Evolutionary conservation across 2,329 filamentous ascomycete species (phyloP), one percentile per base, ranked within the genome.

Genomic region (Lachnellula cervina): DNA sequence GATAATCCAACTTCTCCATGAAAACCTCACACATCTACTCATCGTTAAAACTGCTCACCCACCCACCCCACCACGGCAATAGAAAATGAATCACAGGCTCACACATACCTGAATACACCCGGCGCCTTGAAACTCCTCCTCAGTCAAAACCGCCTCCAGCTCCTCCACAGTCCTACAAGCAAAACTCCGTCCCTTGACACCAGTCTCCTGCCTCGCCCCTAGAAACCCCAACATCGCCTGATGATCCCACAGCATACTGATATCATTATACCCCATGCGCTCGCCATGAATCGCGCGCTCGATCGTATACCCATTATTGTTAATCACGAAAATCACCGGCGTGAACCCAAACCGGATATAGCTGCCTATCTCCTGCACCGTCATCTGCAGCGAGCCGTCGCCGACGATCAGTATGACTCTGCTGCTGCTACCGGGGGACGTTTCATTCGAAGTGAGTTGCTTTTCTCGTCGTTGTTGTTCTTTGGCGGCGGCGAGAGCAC

Each of bases 341-440:
- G 79, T 72, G 21, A 82, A 71, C 3, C 75, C 72, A 53, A 79
- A 73, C 16, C 73, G 73, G 61, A 88, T 81, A 62, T 87, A 86
- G 2, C 82, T 85, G 11, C 80, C 79, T 3, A 89, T 71, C 60
- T 87, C 84, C 65, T 88, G 85, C 0, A 78, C 82, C 0, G 84
- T 88, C 71, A 88, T 80, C 60, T 86, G 80, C 56, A 88, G 77
- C 59, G 81, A 84, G 3, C 84, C 84, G 51, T 86, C 83, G 5
- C 83, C 83, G 35, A 83, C 83, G 58, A 83, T 75, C 1, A 86
- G 69, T 9, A 85, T 74, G 0, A 81, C 80, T 52, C 80, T 72
- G n/a, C 68, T 62, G 59, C 14, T 69, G 67, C 68, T 62, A 59
- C 14, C 68, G 67, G 28, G 28, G 28, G 28, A 11, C 2, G 2